These are phyloP conservation scores for Heritiera littoralis DNA, from an alignment of 345 rosid genomes.

Conservation along the genomic window DNA sequence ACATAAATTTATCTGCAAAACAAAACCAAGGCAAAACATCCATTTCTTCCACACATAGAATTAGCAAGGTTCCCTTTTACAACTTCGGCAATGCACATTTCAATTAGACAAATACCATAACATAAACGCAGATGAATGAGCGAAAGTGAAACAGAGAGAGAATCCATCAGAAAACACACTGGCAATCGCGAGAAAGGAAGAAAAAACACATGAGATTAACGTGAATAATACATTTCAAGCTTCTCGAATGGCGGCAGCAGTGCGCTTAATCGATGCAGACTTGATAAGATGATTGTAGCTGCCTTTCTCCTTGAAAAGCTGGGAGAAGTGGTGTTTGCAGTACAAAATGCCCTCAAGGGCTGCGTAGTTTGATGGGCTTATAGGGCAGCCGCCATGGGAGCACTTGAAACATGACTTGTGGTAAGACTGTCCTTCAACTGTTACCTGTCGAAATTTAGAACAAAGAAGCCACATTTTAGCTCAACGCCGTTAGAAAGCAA, in stretches of 20 bases:
- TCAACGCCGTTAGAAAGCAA: neutral
- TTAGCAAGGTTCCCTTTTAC: conserved; percentile 14
- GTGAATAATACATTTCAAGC: conserved; percentile 36
- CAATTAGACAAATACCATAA: conserved; percentile 22
- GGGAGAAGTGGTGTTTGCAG: conserved; percentile 96
- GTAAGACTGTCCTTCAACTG: conserved; percentile 83
- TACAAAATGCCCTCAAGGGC: conserved; percentile 91
- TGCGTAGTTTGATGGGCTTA: conserved; percentile 95
- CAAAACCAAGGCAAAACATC: neutral
- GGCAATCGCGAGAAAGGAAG: conserved; percentile 8
- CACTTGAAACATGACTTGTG: conserved; percentile 96
- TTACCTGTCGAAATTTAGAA: conserved; percentile 47
- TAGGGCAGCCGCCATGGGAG: conserved; percentile 91
- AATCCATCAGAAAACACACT: conserved; percentile 29
- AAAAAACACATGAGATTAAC: neutral
- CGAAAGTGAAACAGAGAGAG: neutral
- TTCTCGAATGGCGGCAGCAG: conserved; percentile 65
- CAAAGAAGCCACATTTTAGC: neutral
- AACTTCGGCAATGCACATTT: conserved; percentile 13
- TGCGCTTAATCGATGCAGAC: conserved; percentile 77
- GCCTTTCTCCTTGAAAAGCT: conserved; percentile 98
- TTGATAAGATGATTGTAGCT: conserved; percentile 92
- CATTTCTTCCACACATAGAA: neutral
- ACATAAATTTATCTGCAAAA: neutral
- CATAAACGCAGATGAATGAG: conserved; percentile 10